phyloP scores from a whole-genome alignment of 1,284 basidiomycete species.

The Hypsizygus ulmarius region DNA sequence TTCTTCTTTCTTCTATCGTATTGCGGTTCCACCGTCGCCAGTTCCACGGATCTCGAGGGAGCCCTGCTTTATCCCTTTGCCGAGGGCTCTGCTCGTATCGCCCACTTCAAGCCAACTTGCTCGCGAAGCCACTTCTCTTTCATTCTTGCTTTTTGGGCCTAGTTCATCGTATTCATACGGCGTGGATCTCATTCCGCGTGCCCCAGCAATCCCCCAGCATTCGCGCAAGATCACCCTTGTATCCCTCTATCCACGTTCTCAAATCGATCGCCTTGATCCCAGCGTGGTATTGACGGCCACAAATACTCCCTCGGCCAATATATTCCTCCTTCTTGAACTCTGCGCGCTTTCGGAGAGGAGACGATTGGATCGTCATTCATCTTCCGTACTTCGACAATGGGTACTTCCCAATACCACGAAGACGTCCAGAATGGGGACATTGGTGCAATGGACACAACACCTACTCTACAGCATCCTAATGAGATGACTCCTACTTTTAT shows the following conservation, averaged over 20 bases:
- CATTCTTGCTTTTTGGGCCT: conserved; percentile 13
- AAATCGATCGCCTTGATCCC: conserved; percentile 24
- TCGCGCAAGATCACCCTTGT: conserved; percentile 18
- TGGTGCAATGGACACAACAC: conserved; percentile 35
- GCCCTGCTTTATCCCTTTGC: not conserved
- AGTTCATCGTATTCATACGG: conserved; percentile 8
- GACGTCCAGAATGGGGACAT: conserved; percentile 27
- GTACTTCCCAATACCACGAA: conserved; percentile 29
- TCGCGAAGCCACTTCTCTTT: conserved; percentile 9
- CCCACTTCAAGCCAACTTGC: not conserved
- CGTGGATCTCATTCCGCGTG: conserved; percentile 16
- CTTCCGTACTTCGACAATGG: conserved; percentile 18
- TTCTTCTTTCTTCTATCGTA: conserved; percentile 9
- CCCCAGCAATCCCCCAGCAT: conserved; percentile 13
- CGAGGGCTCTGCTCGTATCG: not conserved
- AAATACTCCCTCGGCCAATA: conserved; percentile 13
- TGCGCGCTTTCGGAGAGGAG: not conserved
- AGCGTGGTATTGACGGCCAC: conserved; percentile 19
- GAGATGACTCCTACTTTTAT: conserved; percentile 26
- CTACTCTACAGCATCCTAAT: conserved; percentile 24
- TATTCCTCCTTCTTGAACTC: conserved; percentile 10
- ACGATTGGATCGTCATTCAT: conserved; percentile 8
- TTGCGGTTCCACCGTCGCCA: not conserved
- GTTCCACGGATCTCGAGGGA: not conserved
- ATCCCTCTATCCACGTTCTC: conserved; percentile 17